Evolutionary conservation across 1,284 basidiomycete genomes (phyloP), one percentile per base, ranked within the genome.

Genomic region (Cryptococcus sp.): DNA sequence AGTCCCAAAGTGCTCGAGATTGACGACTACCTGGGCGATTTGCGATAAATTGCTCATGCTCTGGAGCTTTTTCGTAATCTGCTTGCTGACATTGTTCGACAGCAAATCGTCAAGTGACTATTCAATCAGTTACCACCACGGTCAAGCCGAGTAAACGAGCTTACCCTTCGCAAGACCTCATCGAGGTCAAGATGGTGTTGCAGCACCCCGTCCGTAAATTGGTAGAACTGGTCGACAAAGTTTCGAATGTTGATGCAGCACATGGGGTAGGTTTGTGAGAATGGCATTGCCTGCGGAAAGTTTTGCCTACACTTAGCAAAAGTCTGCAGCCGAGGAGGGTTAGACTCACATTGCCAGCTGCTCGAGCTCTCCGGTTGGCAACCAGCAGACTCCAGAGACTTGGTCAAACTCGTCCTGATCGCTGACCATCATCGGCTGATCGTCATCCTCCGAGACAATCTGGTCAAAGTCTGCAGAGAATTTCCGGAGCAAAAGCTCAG

Each of bases 221-320:
- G 85, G 72, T 98, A 97, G 78, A 98, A 98, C 65, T 92, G 91
- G 63, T 94, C 88, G 24, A 97, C 89, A 66, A 96, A 96, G 46
- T 82, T 83, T 34, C 92, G 85, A 54, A 98, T 91, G 84, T 97
- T 89, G 79, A 91, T 88, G 71, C 94, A 98, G 67, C 91, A 96
- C 43, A 91, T 79, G 57, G 92, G 91, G 72, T 97, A 98, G 0
- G 90, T 88, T 69, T 91, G 88, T 1, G 93, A 97, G 85, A 96
- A 98, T 0, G 94, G 91, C 49, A 98, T 80, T 16, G 81, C 81
- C 52, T 88, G 78, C 1, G 93, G 92, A 53, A 87, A 80, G 0
- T 81, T 66, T 49, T 79, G 79, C 62, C 91, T 93, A 4, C 31
- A 11, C 39, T 18, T 32, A 5, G 9, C 2, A 47, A 59, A 45